Evolutionary conservation across 768 basidiomycete species (phyloP).

Genomic region (Symmetrospora coprosmae): DNA sequence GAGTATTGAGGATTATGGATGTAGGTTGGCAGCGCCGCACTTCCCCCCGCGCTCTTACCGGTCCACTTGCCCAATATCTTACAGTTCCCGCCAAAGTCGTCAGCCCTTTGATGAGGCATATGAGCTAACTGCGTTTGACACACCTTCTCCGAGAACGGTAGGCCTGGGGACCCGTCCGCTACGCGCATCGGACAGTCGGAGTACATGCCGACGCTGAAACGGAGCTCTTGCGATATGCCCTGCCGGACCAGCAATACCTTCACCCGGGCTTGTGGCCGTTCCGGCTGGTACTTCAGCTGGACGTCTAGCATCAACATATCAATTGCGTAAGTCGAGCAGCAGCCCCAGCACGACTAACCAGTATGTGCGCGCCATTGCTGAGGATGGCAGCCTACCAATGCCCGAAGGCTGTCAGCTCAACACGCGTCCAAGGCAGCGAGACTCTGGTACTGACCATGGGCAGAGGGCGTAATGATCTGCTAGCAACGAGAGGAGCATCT

Average conservation of each 20-base stretch:
- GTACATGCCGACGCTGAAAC: not conserved
- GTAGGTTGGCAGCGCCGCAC: not conserved
- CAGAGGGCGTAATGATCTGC: no score
- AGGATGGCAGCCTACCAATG: no score
- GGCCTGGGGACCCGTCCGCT: not conserved
- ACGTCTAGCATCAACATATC: no score
- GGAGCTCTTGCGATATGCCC: not conserved
- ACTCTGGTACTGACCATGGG: no score
- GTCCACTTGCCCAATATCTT: not conserved
- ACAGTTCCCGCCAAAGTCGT: no score
- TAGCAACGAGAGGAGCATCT: not conserved
- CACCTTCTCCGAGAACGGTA: not conserved
- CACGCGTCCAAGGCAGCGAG: no score
- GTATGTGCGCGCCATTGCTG: conserved; percentile 6
- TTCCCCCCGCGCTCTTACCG: conserved; percentile 11
- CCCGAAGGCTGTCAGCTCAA: no score
- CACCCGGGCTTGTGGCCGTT: not conserved
- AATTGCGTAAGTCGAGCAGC: no score
- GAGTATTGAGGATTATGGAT: conserved; percentile 9
- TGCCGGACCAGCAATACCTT: not conserved
- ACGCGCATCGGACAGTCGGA: not conserved
- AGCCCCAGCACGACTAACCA: no score
- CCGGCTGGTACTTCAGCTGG: conserved; percentile 5
- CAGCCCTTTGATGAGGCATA: no score
- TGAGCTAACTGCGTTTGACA: not conserved